Evolutionary conservation across 2,329 filamentous ascomycete genomes (phyloP).

Genomic region (Fusarium humuli): DNA sequence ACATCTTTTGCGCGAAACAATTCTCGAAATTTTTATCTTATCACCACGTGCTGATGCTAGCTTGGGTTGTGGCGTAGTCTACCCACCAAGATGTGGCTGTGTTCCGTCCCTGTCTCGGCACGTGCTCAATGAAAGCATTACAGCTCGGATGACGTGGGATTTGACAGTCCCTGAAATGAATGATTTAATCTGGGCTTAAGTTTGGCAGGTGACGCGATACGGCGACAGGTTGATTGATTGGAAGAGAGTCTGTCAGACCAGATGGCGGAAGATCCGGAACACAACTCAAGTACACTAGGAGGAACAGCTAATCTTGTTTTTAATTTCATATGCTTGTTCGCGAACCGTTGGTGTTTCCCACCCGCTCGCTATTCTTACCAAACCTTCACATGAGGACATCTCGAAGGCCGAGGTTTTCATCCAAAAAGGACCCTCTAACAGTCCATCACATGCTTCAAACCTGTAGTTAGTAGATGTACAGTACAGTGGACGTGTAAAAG

Average conservation of each 20-base stretch:
- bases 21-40: slow-evolving; percentile 50
- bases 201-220: slow-evolving; percentile 19
- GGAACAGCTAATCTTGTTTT: slow-evolving; percentile 30
- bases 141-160: slow-evolving; percentile 24
- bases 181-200: slow-evolving; percentile 4
- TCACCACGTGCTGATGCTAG: slow-evolving; percentile 46
- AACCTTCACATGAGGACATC: slow-evolving; percentile 1
- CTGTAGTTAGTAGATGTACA: background rate
- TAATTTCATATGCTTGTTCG: slow-evolving; percentile 23
- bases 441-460: slow-evolving; percentile 33
- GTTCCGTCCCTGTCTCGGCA: background rate
- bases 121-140: slow-evolving; percentile 10
- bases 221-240: slow-evolving; percentile 19
- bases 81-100: background rate
- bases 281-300: slow-evolving; percentile 8
- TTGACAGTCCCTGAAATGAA: slow-evolving; percentile 12
- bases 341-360: background rate
- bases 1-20: slow-evolving; percentile 44
- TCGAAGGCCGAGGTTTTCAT: slow-evolving; percentile 28
- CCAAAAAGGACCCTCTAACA: slow-evolving; percentile 7
- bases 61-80: slow-evolving; percentile 16
- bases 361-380: background rate
- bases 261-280: slow-evolving; percentile 34
- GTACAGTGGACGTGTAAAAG: slow-evolving; percentile 20
- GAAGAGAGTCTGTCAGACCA: slow-evolving; percentile 13